Evolutionary conservation across 2,329 filamentous ascomycete species (phyloP), one percentile per base, ranked within the genome.

Genomic region (Colletotrichum australisinense): DNA sequence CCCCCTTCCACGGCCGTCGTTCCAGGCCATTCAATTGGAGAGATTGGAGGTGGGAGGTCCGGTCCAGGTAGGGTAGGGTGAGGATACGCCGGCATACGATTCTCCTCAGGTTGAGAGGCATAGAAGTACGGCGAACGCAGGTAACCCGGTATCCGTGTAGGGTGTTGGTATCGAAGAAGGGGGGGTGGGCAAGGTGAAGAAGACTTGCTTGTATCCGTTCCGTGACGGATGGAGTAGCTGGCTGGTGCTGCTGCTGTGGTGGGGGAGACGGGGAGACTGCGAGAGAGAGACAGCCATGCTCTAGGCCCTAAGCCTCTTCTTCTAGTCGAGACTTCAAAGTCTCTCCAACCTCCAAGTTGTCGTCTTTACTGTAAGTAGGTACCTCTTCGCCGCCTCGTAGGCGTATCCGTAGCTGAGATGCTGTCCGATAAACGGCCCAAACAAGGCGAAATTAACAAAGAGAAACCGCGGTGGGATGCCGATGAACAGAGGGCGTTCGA

Each of bases 391-490:
- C 19, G 16, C 16, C 16, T 46, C 35, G 35, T 16, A 42, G 35
- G 14, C 35, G 32, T 32, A 12, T 32, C 14, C 35, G 35, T 38
- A 14, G 35, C 35, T 16, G 32, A 42, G 38, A 19, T 42, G 19
- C 16, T 46, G 42, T 46, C 19, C 42, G 42, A 46, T 46, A n/a
- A 46, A 46, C 42, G 42, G 42, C 16, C 19, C 42, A 46, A 46
- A 46, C 42, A 46, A 46, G 42, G 42, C 94, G 79, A 98, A 98
- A 84, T 98, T 98, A 66, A 93, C 93, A 65, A 91, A 89, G 28
- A 99, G 88, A 81, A 97, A 98, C 74, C 93, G 91, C 22, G 95
- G 93, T 46, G 42, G 19, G 42, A 46, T 46, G 42, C 42, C 42
- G 42, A 46, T 46, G 19, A 46, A n/a, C 6, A n/a, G 42, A 46